Evolutionary conservation across 345 rosid species (phyloP).

Genomic region (Eucalyptus regnans): DNA sequence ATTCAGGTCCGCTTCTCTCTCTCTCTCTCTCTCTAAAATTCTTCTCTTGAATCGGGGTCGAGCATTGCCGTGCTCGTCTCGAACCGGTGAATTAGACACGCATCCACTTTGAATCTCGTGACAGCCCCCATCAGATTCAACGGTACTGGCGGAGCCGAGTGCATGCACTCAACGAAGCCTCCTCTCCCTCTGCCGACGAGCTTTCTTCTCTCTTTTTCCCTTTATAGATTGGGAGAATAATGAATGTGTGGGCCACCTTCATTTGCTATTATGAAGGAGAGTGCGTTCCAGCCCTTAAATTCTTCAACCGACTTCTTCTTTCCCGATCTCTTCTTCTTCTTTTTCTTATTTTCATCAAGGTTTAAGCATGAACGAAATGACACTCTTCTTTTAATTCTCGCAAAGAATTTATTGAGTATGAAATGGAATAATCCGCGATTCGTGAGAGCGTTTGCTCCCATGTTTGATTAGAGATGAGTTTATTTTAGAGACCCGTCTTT

Average conservation of each 20-base stretch:
- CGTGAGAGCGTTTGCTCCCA: neutral
- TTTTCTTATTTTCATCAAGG: neutral
- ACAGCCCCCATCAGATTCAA: neutral
- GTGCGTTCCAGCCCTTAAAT: neutral
- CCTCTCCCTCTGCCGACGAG: neutral
- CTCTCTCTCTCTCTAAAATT: neutral
- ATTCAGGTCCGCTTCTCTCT: constrained; percentile 33
- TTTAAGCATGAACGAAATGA: neutral
- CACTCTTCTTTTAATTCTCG: neutral
- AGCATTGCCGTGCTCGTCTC: neutral
- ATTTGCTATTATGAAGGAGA: neutral
- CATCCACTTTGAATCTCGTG: neutral
- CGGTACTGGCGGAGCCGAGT: neutral
- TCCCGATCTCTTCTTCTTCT: neutral
- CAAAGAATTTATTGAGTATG: neutral
- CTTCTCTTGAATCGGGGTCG: neutral
- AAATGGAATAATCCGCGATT: neutral
- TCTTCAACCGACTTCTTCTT: neutral
- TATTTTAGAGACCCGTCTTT: neutral
- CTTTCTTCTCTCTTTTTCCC: neutral
- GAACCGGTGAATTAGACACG: neutral
- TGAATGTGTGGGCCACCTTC: neutral
- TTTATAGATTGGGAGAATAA: neutral
- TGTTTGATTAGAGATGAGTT: no score
- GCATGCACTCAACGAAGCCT: neutral